A percentile compares a stretch with the other conserved stretches of the same genome.
Evolutionary conservation across 192 early-diverging fungal genomes (phyloP).

Genomic region (Haplosporangium gracile): DNA sequence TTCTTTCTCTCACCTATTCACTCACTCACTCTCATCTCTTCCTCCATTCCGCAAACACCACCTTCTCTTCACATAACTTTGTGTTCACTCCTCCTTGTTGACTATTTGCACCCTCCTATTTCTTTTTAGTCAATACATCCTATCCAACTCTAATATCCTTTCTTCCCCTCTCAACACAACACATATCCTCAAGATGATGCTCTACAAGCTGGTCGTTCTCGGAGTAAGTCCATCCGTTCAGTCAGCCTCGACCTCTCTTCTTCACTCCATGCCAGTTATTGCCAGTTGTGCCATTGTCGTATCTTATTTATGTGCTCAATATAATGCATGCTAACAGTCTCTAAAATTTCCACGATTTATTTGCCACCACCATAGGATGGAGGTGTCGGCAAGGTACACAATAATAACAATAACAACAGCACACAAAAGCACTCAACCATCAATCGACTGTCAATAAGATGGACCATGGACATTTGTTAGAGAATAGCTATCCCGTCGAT

Average conservation of each 20-base stretch:
- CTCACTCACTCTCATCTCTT: background rate
- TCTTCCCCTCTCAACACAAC: background rate
- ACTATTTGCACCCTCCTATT: background rate
- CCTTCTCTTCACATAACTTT: background rate
- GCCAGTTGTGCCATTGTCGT: too few relatives aligned
- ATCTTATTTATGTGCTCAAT: too few relatives aligned
- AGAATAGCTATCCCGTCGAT: too few relatives aligned
- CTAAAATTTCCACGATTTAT: background rate
- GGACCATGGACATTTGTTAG: background rate
- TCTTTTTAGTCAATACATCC: background rate
- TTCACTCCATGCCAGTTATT: too few relatives aligned
- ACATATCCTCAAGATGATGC: constrained; percentile 52
- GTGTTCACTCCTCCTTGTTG: background rate
- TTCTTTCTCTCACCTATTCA: background rate
- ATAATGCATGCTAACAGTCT: background rate
- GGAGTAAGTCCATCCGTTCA: constrained; percentile 37
- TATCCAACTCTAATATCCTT: background rate
- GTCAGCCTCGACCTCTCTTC: too few relatives aligned
- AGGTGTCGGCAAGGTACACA: constrained; percentile 60
- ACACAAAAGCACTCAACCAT: background rate
- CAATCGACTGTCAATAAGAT: background rate
- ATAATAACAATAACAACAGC: background rate
- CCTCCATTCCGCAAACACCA: background rate
- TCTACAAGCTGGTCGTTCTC: constrained; percentile 59
- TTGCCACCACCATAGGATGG: constrained; percentile 37